These are phyloP conservation scores for Helianthus annuus DNA, from an alignment of 129 eudicot species.

Conservation along the genomic window HanXRQr2.0-SUNRISE NC_035446.2:171311691-171312190, in stretches of 20 bases:
- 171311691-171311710: slow-evolving; percentile 32
- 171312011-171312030: slow-evolving; percentile 78
- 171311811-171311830: not conserved
- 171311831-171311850: slow-evolving; percentile 15
- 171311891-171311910: slow-evolving; percentile 57
- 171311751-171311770: slow-evolving; percentile 67
- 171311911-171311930: slow-evolving; percentile 68
- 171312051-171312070: slow-evolving; percentile 60
- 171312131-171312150: slow-evolving; percentile 34
- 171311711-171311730: slow-evolving; percentile 64
- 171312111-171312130: slow-evolving; percentile 52
- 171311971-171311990: slow-evolving; percentile 51
- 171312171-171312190: slow-evolving; percentile 35
- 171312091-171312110: slow-evolving; percentile 55
- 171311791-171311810: slow-evolving; percentile 8
- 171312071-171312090: slow-evolving; percentile 41
- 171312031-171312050: slow-evolving; percentile 83
- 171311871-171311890: slow-evolving; percentile 65
- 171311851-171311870: slow-evolving; percentile 81
- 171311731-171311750: slow-evolving; percentile 80
- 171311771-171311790: slow-evolving; percentile 47
- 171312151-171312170: slow-evolving; percentile 17
- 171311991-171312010: slow-evolving; percentile 59
- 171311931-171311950: slow-evolving; percentile 54
- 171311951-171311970: slow-evolving; percentile 89